Percentiles rank a stretch among this genome's conserved stretches.
These are phyloP conservation scores for Lathyrus oleraceus DNA, from an alignment of 306 rosid genomes.

Conservation along the genomic window DNA sequence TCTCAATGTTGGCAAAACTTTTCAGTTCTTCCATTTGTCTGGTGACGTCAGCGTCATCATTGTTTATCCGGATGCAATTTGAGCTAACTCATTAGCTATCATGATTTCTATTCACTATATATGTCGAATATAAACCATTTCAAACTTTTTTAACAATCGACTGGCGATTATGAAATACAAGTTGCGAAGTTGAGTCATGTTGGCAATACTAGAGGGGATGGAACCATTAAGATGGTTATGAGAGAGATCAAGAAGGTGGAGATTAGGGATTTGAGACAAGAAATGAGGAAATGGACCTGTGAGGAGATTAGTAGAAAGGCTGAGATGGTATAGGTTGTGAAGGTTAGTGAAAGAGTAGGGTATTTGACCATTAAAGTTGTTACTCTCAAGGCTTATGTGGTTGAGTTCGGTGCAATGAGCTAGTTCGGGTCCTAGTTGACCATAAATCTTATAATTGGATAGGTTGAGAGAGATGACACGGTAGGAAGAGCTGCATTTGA, in stretches of 20 bases:
- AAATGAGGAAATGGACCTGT: constrained; percentile 54
- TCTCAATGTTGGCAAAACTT: too few relatives aligned
- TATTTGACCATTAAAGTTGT: constrained; percentile 49
- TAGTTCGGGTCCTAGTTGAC: constrained; percentile 61
- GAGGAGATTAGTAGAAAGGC: constrained; percentile 43
- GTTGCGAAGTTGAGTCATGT: constrained; percentile 38
- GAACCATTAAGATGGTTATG: constrained; percentile 53
- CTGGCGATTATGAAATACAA: too few relatives aligned
- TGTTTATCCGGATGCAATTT: too few relatives aligned
- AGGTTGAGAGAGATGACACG: constrained; percentile 57
- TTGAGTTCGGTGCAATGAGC: constrained; percentile 49
- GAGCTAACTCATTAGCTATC: too few relatives aligned
- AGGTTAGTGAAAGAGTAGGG: constrained; percentile 48
- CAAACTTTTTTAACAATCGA: too few relatives aligned
- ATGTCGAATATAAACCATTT: too few relatives aligned
- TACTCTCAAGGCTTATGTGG: constrained; percentile 43
- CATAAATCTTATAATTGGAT: constrained; percentile 46
- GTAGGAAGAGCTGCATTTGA: constrained; percentile 53
- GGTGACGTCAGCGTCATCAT: too few relatives aligned
- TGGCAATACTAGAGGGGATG: constrained; percentile 61
- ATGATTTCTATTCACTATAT: too few relatives aligned
- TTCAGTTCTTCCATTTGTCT: too few relatives aligned
- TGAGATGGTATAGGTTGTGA: constrained; percentile 28
- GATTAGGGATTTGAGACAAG: constrained; percentile 46
- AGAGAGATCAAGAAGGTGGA: constrained; percentile 45